A percentile compares a stretch with the other conserved stretches of the same genome.
phyloP scores from a whole-genome alignment of 352 stramenopile genomes.

The Globisporangium uncinulatum region DNA sequence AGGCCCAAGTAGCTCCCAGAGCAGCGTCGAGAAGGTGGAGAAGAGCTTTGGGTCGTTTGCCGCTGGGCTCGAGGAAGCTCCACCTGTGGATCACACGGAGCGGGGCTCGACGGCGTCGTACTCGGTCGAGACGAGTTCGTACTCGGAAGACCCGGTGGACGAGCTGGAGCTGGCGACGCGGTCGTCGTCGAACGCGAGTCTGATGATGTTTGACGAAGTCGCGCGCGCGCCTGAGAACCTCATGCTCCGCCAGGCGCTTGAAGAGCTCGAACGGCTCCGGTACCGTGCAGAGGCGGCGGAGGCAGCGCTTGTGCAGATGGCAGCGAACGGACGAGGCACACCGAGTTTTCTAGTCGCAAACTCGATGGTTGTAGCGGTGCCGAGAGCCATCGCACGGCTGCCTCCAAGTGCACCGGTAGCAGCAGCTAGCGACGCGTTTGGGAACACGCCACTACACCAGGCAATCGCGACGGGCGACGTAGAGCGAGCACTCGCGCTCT shows the following conservation, averaged over 20 bases:
- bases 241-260: constrained; percentile 41
- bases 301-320: constrained; percentile 37
- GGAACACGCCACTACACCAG: constrained; percentile 50
- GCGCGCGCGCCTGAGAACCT: constrained; percentile 14
- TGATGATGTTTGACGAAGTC: constrained; percentile 12
- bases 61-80: not conserved
- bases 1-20: not conserved
- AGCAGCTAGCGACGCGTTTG: constrained; percentile 34
- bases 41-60: constrained; percentile 3
- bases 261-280: constrained; percentile 50
- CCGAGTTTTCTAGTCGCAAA: not conserved
- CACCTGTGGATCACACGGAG: constrained; percentile 10
- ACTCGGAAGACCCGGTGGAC: constrained; percentile 15
- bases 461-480: constrained; percentile 35
- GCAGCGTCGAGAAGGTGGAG: constrained; percentile 1
- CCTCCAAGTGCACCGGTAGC: not conserved
- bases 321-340: not conserved
- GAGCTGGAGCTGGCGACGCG: constrained; percentile 12
- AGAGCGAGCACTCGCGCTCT: constrained; percentile 41
- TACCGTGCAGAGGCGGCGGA: constrained; percentile 55
- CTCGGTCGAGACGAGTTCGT: constrained; percentile 15
- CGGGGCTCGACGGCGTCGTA: constrained; percentile 14
- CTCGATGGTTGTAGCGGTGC: too few species aligned
- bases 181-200: constrained; percentile 5
- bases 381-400: not conserved